A percentile compares a stretch with the other conserved stretches of the same genome.
phyloP scores from a whole-genome alignment of 2,329 filamentous ascomycete species.

The Phialocephala sp. region DNA sequence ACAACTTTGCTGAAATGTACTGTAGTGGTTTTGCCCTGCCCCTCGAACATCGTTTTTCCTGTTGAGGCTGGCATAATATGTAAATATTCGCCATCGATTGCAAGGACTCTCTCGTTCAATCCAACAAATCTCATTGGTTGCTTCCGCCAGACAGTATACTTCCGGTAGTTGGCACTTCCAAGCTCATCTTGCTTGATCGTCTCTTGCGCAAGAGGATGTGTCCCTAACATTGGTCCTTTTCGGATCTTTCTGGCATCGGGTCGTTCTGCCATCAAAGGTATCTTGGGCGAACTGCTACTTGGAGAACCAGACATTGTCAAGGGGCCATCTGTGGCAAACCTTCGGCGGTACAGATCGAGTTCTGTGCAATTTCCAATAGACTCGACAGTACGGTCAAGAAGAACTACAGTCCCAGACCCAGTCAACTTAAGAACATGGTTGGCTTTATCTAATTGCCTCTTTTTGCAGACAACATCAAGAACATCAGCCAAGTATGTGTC shows the following conservation, averaged over 20 bases:
- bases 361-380: slow-evolving; percentile 77
- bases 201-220: slow-evolving; percentile 71
- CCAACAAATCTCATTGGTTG: slow-evolving; percentile 82
- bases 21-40: slow-evolving; percentile 74
- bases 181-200: slow-evolving; percentile 64
- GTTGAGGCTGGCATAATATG: slow-evolving; percentile 78
- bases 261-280: slow-evolving; percentile 52
- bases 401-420: slow-evolving; percentile 74
- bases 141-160: slow-evolving; percentile 81
- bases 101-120: slow-evolving; percentile 75
- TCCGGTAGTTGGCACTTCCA: slow-evolving; percentile 67
- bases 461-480: slow-evolving; percentile 77
- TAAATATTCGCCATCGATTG: slow-evolving; percentile 85
- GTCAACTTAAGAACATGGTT: slow-evolving; percentile 80
- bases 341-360: slow-evolving; percentile 75
- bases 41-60: slow-evolving; percentile 69
- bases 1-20: slow-evolving; percentile 84
- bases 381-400: slow-evolving; percentile 78
- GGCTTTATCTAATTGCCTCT: slow-evolving; percentile 78
- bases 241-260: slow-evolving; percentile 53
- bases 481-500: slow-evolving; percentile 85
- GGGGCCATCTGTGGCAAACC: slow-evolving; percentile 77
- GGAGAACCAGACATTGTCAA: slow-evolving; percentile 72
- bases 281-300: slow-evolving; percentile 69
- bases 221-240: slow-evolving; percentile 62